Evolutionary conservation across 1,284 basidiomycete genomes (phyloP).

Genomic region (Puccinia novopanici): DNA sequence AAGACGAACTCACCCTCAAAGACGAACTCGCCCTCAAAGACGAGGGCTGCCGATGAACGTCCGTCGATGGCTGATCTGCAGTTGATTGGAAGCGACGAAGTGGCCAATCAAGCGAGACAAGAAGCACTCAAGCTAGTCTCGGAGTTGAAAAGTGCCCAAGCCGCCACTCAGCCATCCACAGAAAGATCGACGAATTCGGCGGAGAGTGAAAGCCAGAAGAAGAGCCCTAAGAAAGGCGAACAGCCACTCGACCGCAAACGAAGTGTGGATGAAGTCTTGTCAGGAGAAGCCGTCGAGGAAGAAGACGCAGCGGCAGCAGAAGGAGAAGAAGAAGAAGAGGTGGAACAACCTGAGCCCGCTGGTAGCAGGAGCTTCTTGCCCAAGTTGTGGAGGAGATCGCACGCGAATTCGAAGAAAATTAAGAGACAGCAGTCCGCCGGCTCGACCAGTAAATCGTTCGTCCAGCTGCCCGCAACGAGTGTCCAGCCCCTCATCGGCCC

Average conservation of each 20-base stretch:
- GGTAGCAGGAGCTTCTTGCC: background rate
- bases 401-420: background rate
- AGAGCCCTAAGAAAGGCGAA: background rate
- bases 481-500: background rate
- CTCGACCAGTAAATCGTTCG: background rate
- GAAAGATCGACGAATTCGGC: background rate
- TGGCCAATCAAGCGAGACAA: constrained; percentile 18
- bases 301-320: background rate
- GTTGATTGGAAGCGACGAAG: constrained; percentile 33
- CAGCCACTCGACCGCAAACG: background rate
- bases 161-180: background rate
- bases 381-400: constrained; percentile 15
- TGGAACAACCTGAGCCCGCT: background rate
- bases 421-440: background rate
- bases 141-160: background rate
- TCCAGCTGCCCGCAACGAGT: background rate
- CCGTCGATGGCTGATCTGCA: background rate
- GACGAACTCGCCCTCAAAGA: too few species aligned
- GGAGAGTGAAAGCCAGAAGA: background rate
- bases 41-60: too few species aligned
- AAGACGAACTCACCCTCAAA: background rate
- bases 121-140: constrained; percentile 39
- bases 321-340: too few species aligned
- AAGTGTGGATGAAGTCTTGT: constrained; percentile 6
- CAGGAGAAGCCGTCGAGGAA: background rate